Percentiles rank a stretch among this genome's conserved stretches.
Conservation (phyloP, 495 filamentous ascomycete species). For the Achaetomiella virescens region DNA sequence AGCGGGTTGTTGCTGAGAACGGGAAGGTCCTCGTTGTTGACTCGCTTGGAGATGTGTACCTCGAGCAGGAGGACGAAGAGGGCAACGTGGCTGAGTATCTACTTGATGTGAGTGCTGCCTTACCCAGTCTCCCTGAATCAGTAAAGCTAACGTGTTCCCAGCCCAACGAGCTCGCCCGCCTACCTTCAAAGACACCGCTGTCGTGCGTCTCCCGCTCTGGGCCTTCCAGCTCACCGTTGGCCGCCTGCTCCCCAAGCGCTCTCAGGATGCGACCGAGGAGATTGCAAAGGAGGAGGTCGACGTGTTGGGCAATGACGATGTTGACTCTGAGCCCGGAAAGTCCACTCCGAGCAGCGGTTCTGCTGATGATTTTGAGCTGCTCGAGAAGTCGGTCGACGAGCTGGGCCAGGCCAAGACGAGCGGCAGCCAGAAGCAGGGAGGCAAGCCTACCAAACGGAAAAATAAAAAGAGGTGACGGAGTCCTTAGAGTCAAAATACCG, state of each 20-base stretch:
- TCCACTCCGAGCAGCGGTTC: slow-evolving; percentile 42
- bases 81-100: slow-evolving; percentile 75
- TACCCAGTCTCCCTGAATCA: too few species aligned
- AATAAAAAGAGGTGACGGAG: slow-evolving; percentile 38
- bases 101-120: slow-evolving; percentile 58
- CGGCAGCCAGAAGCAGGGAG: slow-evolving; percentile 35
- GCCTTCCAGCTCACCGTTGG: slow-evolving; percentile 53
- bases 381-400: slow-evolving; percentile 47
- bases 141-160: slow-evolving; percentile 16
- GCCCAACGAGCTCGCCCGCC: slow-evolving; percentile 59
- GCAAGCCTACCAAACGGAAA: slow-evolving; percentile 41
- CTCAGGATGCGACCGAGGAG: slow-evolving; percentile 25
- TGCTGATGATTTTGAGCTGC: slow-evolving; percentile 50
- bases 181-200: slow-evolving; percentile 60
- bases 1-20: slow-evolving; percentile 83
- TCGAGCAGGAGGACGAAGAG: slow-evolving; percentile 83
- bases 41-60: slow-evolving; percentile 80
- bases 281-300: slow-evolving; percentile 36
- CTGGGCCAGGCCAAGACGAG: slow-evolving; percentile 37
- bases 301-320: slow-evolving; percentile 31
- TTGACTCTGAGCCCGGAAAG: slow-evolving; percentile 33
- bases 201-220: slow-evolving; percentile 64
- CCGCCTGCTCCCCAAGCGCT: slow-evolving; percentile 39
- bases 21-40: slow-evolving; percentile 93
- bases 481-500: background rate